These are phyloP conservation scores for Micractinium conductrix DNA, from an alignment of 139 green algal genomes.

Conservation along the genomic window DNA sequence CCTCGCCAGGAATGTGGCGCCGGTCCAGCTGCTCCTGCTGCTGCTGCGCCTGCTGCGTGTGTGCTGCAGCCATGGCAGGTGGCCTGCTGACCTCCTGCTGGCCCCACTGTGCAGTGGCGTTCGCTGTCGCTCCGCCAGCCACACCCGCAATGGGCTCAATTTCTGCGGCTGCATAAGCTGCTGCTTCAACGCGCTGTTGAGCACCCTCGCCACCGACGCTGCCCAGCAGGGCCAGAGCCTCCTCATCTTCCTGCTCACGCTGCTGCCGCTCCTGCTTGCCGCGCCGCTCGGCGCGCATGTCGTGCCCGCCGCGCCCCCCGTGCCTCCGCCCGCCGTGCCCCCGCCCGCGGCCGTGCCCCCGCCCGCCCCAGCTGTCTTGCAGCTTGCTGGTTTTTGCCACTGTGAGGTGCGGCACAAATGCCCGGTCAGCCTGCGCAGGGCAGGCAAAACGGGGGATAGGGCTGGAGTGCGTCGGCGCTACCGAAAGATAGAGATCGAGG, in stretches of 20 bases:
- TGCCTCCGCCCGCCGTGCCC: background rate
- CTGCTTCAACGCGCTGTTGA: background rate
- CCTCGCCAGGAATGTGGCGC: constrained; percentile 4
- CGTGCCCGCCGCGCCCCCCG: background rate
- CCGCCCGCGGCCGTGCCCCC: background rate
- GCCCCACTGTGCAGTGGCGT: background rate
- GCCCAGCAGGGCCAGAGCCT: background rate
- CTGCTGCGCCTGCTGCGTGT: background rate
- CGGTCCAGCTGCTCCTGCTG: background rate
- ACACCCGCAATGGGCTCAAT: background rate
- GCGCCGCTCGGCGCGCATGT: background rate
- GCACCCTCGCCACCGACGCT: background rate
- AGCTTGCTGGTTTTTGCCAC: constrained; percentile 29
- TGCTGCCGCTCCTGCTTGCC: background rate
- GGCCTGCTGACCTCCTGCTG: background rate
- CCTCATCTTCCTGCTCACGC: background rate
- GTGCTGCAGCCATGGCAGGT: background rate
- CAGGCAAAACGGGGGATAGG: too few species aligned
- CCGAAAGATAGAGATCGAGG: too few species aligned
- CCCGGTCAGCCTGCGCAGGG: constrained; percentile 4
- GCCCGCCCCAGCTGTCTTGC: background rate
- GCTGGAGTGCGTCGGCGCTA: too few species aligned
- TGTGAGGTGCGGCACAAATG: constrained; percentile 21
- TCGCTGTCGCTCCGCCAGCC: background rate
- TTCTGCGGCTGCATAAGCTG: background rate